Evolutionary conservation across 1,284 basidiomycete genomes (phyloP), one percentile per base, ranked within the genome.

Genomic region (Leccinum holopus): DNA sequence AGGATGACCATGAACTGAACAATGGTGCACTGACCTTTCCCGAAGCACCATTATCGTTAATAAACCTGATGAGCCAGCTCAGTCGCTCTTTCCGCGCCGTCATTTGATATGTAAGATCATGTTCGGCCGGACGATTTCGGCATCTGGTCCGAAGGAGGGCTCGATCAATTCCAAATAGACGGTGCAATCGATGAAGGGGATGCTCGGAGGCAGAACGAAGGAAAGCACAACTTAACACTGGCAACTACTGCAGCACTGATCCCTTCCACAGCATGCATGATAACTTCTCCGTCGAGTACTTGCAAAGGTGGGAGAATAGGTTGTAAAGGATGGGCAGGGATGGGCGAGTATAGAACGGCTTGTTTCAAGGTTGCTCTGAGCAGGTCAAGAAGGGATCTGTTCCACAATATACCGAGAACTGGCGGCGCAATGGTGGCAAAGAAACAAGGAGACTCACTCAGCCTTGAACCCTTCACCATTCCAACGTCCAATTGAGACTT

Each of bases 361-460:
- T 95, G 92, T 60, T 90, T 94, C 83, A 97, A 87, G 41, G 88
- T 92, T 11, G 89, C 88, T 75, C 91, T 91, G 69, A 96, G 85
- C 39, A 93, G 78, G 58, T 84, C 83, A 3, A 87, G 85, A 55
- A 82, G 82, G 32, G 75, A 71, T 86, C 90, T 63, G 80, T 85
- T 57, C 85, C 88, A 63, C 55, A 64, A 11, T 55, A 53, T 37
- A n/a, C 32, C 37, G 12, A 59, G 51, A 44, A n/a, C 30, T 5
- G n/a, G 47, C 77, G 5, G 80, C 75, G 69, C 81, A 77, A 66
- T 84, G 86, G n/a, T n/a, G 72, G 8, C 35, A 55, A 53, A 47
- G 55, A 58, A 53, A 21, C 25, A 47, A 33, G 16, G n/a, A n/a
- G n/a, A n/a, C n/a, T n/a, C n/a, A n/a, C n/a, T n/a, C n/a, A n/a